Evolutionary conservation across 169 alveolate genomes (phyloP).

Genomic region (Ichthyophthirius multifiliis): DNA sequence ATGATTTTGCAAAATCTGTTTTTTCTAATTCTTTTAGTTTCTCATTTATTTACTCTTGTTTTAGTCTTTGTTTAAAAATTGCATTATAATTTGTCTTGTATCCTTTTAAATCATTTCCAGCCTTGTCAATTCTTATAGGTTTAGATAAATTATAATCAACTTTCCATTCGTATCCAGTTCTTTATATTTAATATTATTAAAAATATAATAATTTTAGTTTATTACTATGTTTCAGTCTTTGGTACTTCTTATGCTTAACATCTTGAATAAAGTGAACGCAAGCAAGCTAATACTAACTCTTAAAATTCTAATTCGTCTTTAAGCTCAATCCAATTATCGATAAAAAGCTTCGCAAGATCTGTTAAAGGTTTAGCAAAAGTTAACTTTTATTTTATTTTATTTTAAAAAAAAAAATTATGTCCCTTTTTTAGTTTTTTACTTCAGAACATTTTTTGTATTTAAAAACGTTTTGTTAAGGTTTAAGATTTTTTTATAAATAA

Average conservation of each 20-base stretch:
- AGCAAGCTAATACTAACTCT: slow-evolving; percentile 29
- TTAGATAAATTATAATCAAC: slow-evolving; percentile 34
- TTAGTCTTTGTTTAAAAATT: slow-evolving; percentile 32
- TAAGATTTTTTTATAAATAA: slow-evolving; percentile 21
- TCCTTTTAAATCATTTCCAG: slow-evolving; percentile 36
- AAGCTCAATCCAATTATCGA: slow-evolving; percentile 43
- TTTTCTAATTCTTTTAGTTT: slow-evolving; percentile 31
- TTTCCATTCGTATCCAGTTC: slow-evolving; percentile 14
- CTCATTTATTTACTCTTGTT: slow-evolving; percentile 32
- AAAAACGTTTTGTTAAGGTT: slow-evolving; percentile 37
- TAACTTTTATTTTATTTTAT: no score
- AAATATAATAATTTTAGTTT: not conserved
- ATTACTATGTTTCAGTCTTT: slow-evolving; percentile 35
- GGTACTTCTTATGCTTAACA: slow-evolving; percentile 39
- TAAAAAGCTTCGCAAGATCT: slow-evolving; percentile 36
- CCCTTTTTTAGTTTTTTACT: not conserved
- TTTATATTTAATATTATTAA: not conserved
- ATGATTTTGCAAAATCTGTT: slow-evolving; percentile 33
- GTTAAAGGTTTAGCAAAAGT: slow-evolving; percentile 37
- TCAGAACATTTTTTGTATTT: slow-evolving; percentile 45
- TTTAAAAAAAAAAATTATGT: not conserved
- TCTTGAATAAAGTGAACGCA: slow-evolving; percentile 21
- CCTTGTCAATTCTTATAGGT: slow-evolving; percentile 41
- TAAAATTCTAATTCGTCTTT: slow-evolving; percentile 43
- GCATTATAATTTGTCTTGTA: slow-evolving; percentile 46